Evolutionary conservation across 495 filamentous ascomycete genomes (phyloP).

Genomic region (Viridothelium virens): DNA sequence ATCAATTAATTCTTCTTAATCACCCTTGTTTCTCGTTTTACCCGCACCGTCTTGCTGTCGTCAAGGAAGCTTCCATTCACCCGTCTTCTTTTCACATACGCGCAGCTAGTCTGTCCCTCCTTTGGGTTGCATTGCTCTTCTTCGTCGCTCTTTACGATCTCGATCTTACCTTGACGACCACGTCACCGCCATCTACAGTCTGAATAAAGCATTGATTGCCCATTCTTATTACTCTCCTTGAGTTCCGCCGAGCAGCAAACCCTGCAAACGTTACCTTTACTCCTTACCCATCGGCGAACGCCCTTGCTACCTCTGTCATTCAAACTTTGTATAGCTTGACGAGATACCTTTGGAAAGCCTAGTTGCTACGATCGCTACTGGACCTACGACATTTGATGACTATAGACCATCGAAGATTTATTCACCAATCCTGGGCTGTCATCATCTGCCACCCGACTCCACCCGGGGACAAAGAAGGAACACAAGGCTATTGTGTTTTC

Average conservation of each 20-base stretch:
- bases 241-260: not conserved
- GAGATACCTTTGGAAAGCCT: not conserved
- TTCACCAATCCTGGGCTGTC: not conserved
- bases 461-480: not conserved
- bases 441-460: too few species aligned
- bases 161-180: not conserved
- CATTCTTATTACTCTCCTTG: not conserved
- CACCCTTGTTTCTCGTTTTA: not conserved
- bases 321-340: not conserved
- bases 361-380: not conserved
- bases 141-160: slow-evolving; percentile 1
- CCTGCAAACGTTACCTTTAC: not conserved
- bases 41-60: not conserved
- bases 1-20: slow-evolving; percentile 6
- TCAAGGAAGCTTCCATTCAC: not conserved
- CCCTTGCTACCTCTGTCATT: not conserved
- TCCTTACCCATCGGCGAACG: not conserved
- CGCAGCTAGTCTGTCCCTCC: not conserved
- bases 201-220: not conserved
- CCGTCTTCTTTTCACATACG: not conserved
- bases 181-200: not conserved
- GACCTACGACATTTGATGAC: not conserved
- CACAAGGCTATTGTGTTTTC: slow-evolving; percentile 2
- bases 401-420: not conserved
- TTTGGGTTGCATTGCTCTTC: not conserved